These are phyloP conservation scores for Knufia petricola DNA, from an alignment of 2,329 filamentous ascomycete genomes.

Conservation along the genomic window DNA sequence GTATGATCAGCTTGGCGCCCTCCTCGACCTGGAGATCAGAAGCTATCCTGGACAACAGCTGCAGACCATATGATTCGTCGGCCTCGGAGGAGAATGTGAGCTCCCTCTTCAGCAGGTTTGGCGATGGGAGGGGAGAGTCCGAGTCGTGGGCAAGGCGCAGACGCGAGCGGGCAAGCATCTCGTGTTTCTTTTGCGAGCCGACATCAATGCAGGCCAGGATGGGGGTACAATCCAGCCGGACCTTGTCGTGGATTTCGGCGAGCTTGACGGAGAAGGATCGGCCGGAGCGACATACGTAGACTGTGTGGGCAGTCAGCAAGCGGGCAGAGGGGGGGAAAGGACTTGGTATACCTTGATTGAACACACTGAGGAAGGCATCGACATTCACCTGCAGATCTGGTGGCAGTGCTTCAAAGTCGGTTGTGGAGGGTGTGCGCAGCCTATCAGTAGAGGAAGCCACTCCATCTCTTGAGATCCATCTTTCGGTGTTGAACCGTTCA, in stretches of 20 bases:
- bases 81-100: constrained; percentile 36
- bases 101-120: constrained; percentile 24
- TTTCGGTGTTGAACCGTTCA: constrained; percentile 35
- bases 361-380: constrained; percentile 40
- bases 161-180: constrained; percentile 20
- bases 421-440: constrained; percentile 21
- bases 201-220: constrained; percentile 48
- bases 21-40: constrained; percentile 43
- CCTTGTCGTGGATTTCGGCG: constrained; percentile 38
- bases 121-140: constrained; percentile 26
- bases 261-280: constrained; percentile 45
- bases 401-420: constrained; percentile 31
- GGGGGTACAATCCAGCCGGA: constrained; percentile 38
- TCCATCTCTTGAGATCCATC: constrained; percentile 33
- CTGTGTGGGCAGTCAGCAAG: constrained; percentile 25
- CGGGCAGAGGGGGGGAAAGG: not conserved
- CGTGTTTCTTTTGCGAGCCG: constrained; percentile 33
- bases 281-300: constrained; percentile 45
- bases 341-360: constrained; percentile 46
- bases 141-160: constrained; percentile 23
- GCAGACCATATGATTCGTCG: constrained; percentile 40
- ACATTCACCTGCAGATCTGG: constrained; percentile 40
- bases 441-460: constrained; percentile 2
- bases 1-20: constrained; percentile 40
- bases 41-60: constrained; percentile 39